A percentile compares a stretch with the other conserved stretches of the same genome.
phyloP scores from a whole-genome alignment of 208 protist species.

The Leishmania guyanensis region DNA sequence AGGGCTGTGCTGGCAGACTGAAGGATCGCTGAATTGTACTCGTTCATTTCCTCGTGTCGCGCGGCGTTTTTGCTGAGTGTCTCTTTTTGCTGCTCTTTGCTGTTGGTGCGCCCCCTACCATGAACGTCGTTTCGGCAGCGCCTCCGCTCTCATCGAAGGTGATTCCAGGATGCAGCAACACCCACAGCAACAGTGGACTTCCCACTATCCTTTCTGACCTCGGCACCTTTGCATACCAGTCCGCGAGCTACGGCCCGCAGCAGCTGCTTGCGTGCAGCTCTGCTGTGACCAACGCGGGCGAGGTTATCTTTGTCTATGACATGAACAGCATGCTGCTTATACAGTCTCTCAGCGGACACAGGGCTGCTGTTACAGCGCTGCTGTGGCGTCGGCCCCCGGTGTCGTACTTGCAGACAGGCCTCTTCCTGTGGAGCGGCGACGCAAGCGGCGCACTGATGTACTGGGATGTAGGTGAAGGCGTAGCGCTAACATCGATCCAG shows the following conservation, averaged over 20 bases:
- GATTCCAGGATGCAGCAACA: slow-evolving; percentile 31
- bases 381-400: slow-evolving; percentile 59
- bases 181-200: slow-evolving; percentile 27
- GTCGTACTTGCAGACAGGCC: slow-evolving; percentile 67
- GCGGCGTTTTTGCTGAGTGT: neutral
- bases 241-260: slow-evolving; percentile 69
- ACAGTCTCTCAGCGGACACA: slow-evolving; percentile 72
- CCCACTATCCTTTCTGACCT: slow-evolving; percentile 32
- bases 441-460: slow-evolving; percentile 48
- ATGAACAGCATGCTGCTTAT: slow-evolving; percentile 81
- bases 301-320: slow-evolving; percentile 71
- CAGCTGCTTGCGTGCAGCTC: slow-evolving; percentile 74
- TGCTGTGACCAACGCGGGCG: slow-evolving; percentile 33
- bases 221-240: slow-evolving; percentile 41
- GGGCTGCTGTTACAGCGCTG: slow-evolving; percentile 54
- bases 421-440: slow-evolving; percentile 73
- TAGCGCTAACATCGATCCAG: slow-evolving; percentile 52
- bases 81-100: neutral
- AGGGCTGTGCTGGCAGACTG: neutral
- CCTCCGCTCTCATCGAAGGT: slow-evolving; percentile 34
- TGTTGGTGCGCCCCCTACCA: neutral
- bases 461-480: slow-evolving; percentile 79
- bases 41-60: neutral
- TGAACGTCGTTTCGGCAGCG: slow-evolving; percentile 2
- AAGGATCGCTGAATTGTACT: neutral